Base-by-base conservation (phyloP, 208 protist species). In the Crithidia sp. region DNA sequence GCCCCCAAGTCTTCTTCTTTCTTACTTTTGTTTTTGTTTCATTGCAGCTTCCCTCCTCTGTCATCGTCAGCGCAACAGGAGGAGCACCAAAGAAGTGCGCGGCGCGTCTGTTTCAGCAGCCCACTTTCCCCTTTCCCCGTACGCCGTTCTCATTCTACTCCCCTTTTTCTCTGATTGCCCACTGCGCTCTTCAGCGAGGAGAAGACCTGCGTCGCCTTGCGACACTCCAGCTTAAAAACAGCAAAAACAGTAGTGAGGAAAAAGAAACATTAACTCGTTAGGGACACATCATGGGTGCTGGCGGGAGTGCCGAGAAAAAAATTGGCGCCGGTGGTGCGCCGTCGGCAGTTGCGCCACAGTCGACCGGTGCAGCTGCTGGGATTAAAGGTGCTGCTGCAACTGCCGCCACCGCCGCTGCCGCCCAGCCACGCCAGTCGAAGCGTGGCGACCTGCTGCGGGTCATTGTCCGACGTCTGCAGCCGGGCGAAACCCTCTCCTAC, bases 221-320 rank as follows among this genome's bases (percentile, higher is more conserved):
- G 45, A 7, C 9, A 7, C 7, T 17, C 12, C 14, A 12, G 8
- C 16, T 7, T 0, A 2, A 55, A 55, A 3, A 55, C 50, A 55
- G 16, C 8, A 55, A 55, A 55, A 55, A 55, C 17, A 65, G 5
- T 52, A 61, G 12, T n/a, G 19, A 44, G 12, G 40, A 61, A 61
- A 61, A 41, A 61, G 16, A 45, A 50, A 28, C 28, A 28, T 28
- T 28, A 2, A 28, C 0, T 28, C 28, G 28, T 1, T 28, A 28
- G 28, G 28, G 28, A 28, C 28, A 2, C 28, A 28, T 0, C 44
- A 12, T 43, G 8, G 85, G 85, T 57, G 68, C 85, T 45, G 85
- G 79, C 41, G 76, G 83, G 12, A 86, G 80, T 56, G 76, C 79
- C 40, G 40, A 63, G 55, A 52, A 43, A 16, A 53, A 41, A 19